Percentiles rank a stretch among this genome's conserved stretches.
Evolutionary conservation across 306 rosid species (phyloP).

Genomic region (Aeschynomene evenia): DNA sequence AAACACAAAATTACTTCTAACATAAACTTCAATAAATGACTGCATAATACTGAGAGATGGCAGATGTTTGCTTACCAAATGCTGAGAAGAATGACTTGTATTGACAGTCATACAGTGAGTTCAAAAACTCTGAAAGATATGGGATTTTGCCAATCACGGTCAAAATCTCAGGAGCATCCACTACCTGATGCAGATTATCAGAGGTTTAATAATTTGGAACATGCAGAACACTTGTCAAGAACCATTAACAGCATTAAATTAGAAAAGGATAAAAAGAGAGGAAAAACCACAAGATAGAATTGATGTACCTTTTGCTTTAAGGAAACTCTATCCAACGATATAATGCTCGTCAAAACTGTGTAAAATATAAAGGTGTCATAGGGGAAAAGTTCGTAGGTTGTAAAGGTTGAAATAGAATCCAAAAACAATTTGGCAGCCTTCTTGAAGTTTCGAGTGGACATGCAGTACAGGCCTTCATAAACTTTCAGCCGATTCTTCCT

Average conservation of each 20-base stretch:
- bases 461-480: constrained; percentile 88
- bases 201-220: not conserved
- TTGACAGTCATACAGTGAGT: constrained; percentile 77
- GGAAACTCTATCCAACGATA: constrained; percentile 92
- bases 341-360: constrained; percentile 92
- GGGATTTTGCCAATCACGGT: constrained; percentile 92
- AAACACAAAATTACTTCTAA: not conserved
- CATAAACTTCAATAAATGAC: not conserved
- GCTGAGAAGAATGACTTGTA: constrained; percentile 90
- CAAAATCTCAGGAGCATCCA: constrained; percentile 95
- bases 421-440: constrained; percentile 82
- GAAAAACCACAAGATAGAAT: not conserved
- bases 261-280: not conserved
- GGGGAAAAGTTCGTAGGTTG: constrained; percentile 86
- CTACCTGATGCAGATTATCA: constrained; percentile 55
- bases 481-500: constrained; percentile 95
- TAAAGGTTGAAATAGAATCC: constrained; percentile 95
- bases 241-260: not conserved
- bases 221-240: not conserved
- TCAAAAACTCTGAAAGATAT: constrained; percentile 74
- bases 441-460: constrained; percentile 91
- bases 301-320: constrained; percentile 78
- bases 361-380: constrained; percentile 90
- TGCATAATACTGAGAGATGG: not conserved
- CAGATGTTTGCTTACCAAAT: constrained; percentile 64